Percentiles rank a stretch among this genome's conserved stretches.
phyloP scores from a whole-genome alignment of 257 asterid genomes.

The Voacanga thouarsii region DNA sequence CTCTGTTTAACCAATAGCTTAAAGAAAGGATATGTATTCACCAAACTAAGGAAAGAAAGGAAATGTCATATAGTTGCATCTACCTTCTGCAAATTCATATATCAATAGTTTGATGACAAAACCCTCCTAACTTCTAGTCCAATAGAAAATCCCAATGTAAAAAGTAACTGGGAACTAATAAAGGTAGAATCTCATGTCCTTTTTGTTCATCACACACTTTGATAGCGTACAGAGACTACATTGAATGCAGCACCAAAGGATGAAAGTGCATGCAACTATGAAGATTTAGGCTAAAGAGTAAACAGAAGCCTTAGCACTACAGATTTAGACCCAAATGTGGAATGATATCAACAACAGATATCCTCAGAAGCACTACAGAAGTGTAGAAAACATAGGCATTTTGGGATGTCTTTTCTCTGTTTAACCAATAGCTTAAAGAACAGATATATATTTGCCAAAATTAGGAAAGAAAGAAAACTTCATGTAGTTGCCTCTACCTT shows the following conservation, averaged over 20 bases:
- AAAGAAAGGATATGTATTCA: not conserved
- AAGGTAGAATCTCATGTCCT: not conserved
- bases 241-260: not conserved
- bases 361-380: not conserved
- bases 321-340: not conserved
- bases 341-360: not conserved
- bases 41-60: not conserved
- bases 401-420: not conserved
- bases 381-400: not conserved
- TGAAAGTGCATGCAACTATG: not conserved
- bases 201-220: not conserved
- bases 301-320: no score
- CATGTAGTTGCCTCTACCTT: not conserved
- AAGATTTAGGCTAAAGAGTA: not conserved
- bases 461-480: not conserved
- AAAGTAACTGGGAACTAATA: not conserved
- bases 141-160: not conserved
- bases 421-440: not conserved
- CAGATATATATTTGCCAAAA: not conserved
- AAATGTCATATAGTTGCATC: not conserved
- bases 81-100: not conserved
- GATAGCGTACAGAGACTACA: not conserved
- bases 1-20: not conserved
- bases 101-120: not conserved
- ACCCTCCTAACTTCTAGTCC: not conserved